Evolutionary conservation across 495 filamentous ascomycete genomes (phyloP).

Genomic region (Chaetomium tenue): DNA sequence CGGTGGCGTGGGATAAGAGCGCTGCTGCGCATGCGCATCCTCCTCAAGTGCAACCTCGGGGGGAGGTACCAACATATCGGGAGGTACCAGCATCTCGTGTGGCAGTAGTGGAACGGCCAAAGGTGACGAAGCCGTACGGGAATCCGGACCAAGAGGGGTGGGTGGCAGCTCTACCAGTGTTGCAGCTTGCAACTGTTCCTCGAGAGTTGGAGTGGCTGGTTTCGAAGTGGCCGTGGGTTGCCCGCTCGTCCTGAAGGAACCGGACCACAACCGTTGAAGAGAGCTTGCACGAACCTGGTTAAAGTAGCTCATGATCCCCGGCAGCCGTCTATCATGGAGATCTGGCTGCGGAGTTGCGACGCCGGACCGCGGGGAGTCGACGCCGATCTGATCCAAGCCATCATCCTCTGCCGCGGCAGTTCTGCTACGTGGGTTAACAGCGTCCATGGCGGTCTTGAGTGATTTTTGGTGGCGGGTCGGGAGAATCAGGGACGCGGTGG

Average conservation of each 20-base stretch:
- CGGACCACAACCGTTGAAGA: conserved; percentile 42
- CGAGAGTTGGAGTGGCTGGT: conserved; percentile 36
- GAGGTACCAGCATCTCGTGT: conserved; percentile 48
- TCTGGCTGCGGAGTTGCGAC: conserved; percentile 86
- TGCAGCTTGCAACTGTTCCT: conserved; percentile 36
- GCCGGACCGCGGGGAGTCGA: conserved; percentile 78
- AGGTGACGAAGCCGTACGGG: conserved; percentile 33
- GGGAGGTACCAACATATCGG: conserved; percentile 39
- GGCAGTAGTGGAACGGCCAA: conserved; percentile 53
- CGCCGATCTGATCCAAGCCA: conserved; percentile 71
- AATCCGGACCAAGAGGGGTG: conserved; percentile 27
- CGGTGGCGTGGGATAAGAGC: conserved; percentile 59
- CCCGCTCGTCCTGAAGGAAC: conserved; percentile 40
- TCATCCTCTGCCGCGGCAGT: conserved; percentile 62
- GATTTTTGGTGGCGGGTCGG: conserved; percentile 22
- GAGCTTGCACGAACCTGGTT: conserved; percentile 87
- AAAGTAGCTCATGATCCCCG: conserved; percentile 90
- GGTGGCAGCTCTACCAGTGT: conserved; percentile 29
- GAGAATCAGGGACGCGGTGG: conserved; percentile 24
- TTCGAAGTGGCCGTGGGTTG: conserved; percentile 36
- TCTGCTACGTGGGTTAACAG: conserved; percentile 50
- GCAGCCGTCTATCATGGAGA: conserved; percentile 82
- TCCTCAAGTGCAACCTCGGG: conserved; percentile 38
- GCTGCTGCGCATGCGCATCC: conserved; percentile 35
- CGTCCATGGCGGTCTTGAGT: conserved; percentile 35